Conservation (phyloP, 352 stramenopile genomes). For the Salisapilia sapeloensis region DNA sequence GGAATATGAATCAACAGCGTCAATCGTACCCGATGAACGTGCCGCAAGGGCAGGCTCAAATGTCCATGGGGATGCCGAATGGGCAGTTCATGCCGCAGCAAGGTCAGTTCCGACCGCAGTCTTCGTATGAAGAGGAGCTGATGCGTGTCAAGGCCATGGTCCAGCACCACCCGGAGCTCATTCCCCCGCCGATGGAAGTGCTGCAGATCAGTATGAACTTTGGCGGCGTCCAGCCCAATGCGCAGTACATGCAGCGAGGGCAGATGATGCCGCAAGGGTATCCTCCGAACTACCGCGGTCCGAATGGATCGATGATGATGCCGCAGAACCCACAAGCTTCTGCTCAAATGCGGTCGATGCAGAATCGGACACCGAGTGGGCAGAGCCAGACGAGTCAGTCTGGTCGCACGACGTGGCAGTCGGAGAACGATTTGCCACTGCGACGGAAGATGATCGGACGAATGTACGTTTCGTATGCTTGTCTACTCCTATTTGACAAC, state of each 20-base stretch:
- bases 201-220: constrained; percentile 74
- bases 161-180: constrained; percentile 76
- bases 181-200: constrained; percentile 74
- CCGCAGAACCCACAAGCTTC: constrained; percentile 12
- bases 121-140: constrained; percentile 76
- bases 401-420: constrained; percentile 69
- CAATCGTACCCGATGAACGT: constrained; percentile 48
- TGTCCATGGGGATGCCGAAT: constrained; percentile 13
- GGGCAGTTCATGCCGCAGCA: constrained; percentile 49
- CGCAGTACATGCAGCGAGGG: constrained; percentile 33
- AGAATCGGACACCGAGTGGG: constrained; percentile 9
- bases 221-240: constrained; percentile 18
- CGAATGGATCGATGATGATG: constrained; percentile 58
- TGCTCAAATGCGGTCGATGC: constrained; percentile 19
- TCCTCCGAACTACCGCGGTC: constrained; percentile 23
- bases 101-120: constrained; percentile 24
- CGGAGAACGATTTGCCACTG: constrained; percentile 70
- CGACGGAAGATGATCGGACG: constrained; percentile 83
- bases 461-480: constrained; percentile 45
- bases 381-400: constrained; percentile 20
- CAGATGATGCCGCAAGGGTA: constrained; percentile 25
- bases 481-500: constrained; percentile 3
- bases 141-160: constrained; percentile 80
- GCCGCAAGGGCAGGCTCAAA: constrained; percentile 9
- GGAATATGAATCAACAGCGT: constrained; percentile 12